Evolutionary conservation across 2,329 filamentous ascomycete species (phyloP).

Genomic region (Neofusicoccum laricinum): DNA sequence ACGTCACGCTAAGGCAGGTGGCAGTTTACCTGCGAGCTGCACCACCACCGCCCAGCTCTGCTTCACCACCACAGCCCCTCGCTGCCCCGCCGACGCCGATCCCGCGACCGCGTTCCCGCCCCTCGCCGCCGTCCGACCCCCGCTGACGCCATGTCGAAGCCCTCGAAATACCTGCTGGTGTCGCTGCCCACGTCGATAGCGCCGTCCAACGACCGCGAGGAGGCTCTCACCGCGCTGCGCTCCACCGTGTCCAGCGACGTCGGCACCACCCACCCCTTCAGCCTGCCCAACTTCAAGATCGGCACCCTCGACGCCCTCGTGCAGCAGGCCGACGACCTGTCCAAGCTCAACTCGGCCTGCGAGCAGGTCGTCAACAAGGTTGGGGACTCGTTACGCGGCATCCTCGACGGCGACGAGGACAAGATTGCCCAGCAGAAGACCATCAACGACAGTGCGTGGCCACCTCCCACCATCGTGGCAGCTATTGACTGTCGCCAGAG

Average conservation of each 20-base stretch:
- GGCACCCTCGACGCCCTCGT: constrained; percentile 93
- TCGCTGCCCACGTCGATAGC: constrained; percentile 87
- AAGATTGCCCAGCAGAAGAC: constrained; percentile 84
- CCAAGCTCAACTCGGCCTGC: constrained; percentile 79
- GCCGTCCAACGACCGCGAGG: constrained; percentile 73
- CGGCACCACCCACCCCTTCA: constrained; percentile 72
- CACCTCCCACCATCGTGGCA: background rate
- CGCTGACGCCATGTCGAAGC: constrained; percentile 39
- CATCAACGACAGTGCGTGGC: constrained; percentile 83
- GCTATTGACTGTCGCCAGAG: constrained; percentile 53
- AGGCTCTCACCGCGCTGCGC: constrained; percentile 74
- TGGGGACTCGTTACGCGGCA: constrained; percentile 74
- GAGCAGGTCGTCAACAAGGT: constrained; percentile 84
- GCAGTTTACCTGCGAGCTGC: constrained; percentile 1
- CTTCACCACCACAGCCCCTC: background rate
- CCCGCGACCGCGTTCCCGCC: background rate
- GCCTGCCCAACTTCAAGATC: constrained; percentile 94
- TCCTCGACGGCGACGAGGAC: constrained; percentile 80
- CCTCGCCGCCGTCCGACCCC: background rate
- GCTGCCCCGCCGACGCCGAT: background rate
- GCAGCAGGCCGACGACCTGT: constrained; percentile 91
- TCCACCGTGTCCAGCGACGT: constrained; percentile 71
- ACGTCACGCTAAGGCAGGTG: background rate
- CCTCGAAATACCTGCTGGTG: constrained; percentile 74
- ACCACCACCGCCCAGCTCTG: background rate